Base-by-base conservation (phyloP, 305 asterid genomes). In the Rubia balearica region DNA sequence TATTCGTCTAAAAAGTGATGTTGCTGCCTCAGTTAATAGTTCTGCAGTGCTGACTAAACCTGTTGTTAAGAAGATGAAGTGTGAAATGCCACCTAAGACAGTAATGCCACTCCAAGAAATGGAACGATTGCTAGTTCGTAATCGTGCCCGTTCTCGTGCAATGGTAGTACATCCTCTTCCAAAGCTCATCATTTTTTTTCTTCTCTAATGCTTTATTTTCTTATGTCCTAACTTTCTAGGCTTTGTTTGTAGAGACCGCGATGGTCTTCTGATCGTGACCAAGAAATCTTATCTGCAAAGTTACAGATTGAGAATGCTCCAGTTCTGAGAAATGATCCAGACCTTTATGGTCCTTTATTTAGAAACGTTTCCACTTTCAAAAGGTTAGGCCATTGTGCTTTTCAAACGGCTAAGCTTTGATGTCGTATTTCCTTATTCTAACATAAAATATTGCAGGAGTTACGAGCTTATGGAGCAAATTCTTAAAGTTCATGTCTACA, bases 121-220 rank as follows among this genome's bases (percentile, higher is more conserved):
- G 98, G 86, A 92, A 76, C 79, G 48, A 55, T 53, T 92, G 77
- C 80, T 92, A 68, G 82, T 79, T 77, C 83, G 82, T 7, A 77
- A 87, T 72, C 97, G 89, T 65, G 91, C 91, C 76, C 91, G 85
- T 75, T 92, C 97, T 30, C 93, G 88, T 76, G 95, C 97, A 79
- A 85, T 87, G 97, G 98, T 92, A 85, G 90, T 51, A 2, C 67
- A 71, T 69, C 51, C 68, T 69, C 5, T 24, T 57, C 51, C 41
- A 55, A 38, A 24, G 68, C 40, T 74, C 33, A 36, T 21, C 17
- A 3, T 8, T 64, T 38, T 74, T 70, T 21, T 68, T 19, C 7
- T n/a, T n/a, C 19, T 17, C 2, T 43, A 33, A 22, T 68, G 9
- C 61, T 75, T 61, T 62, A 4, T 41, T 74, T 17, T 61, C 64